phyloP scores from a whole-genome alignment of 331 rosid species.

The Telfairia occidentalis region DNA sequence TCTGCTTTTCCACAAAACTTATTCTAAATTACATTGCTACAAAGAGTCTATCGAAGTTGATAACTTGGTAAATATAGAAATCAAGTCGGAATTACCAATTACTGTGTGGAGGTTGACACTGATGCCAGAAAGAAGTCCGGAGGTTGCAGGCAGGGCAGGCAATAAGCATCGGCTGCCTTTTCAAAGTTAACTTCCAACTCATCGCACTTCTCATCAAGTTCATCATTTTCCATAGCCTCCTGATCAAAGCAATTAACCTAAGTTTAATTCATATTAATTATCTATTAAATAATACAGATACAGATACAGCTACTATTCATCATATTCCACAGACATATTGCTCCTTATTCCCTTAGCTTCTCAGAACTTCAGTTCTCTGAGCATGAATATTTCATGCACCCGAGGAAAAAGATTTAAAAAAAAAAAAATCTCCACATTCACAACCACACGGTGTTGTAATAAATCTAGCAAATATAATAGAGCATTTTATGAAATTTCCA shows the following conservation, averaged over 20 bases:
- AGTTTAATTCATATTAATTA: neutral
- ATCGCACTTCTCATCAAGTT: constrained; percentile 37
- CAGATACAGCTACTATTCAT: neutral
- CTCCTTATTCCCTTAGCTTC: too few relatives aligned
- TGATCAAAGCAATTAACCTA: constrained; percentile 6
- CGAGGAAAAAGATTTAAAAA: too few relatives aligned
- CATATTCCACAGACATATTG: neutral
- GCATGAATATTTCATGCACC: neutral
- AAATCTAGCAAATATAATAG: neutral
- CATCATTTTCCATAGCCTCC: constrained; percentile 77
- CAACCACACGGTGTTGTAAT: neutral
- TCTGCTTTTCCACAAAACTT: neutral
- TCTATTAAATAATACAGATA: neutral
- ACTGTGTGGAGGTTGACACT: constrained; percentile 32
- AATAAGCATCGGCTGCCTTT: constrained; percentile 54
- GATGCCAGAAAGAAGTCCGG: constrained; percentile 33
- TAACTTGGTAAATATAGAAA: neutral
- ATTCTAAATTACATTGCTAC: neutral
- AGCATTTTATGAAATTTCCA: neutral
- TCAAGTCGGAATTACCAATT: constrained; percentile 24
- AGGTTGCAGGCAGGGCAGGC: constrained; percentile 56
- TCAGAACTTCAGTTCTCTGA: neutral
- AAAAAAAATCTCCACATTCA: too few relatives aligned
- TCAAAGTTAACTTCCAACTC: constrained; percentile 40
- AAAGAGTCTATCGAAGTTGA: neutral